These are phyloP conservation scores for Hymenoscyphus linearis DNA, from an alignment of 2,329 filamentous ascomycete genomes.

Conservation along the genomic window DNA sequence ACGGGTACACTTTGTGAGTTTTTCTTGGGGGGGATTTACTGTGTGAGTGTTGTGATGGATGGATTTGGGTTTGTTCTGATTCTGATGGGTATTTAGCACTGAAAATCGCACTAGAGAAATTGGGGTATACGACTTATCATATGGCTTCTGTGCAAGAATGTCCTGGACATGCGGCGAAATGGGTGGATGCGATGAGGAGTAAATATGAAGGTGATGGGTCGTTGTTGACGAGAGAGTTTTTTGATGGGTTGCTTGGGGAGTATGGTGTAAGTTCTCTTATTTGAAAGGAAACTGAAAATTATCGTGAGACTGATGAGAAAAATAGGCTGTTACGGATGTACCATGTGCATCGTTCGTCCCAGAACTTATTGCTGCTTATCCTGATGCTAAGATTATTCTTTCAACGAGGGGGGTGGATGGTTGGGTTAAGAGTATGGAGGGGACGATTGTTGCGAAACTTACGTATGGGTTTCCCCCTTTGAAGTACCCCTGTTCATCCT, in stretches of 20 bases:
- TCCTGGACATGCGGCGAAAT: not conserved
- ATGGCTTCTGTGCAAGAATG: not conserved
- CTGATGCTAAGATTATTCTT: constrained; percentile 13
- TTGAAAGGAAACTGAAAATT: too few species aligned
- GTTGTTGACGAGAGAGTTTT: not conserved
- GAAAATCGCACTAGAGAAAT: not conserved
- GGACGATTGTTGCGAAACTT: not conserved
- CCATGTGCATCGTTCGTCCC: constrained; percentile 25
- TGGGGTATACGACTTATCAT: not conserved
- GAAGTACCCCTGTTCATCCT: not conserved
- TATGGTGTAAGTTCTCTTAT: not conserved
- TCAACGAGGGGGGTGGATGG: not conserved
- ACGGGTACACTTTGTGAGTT: not conserved
- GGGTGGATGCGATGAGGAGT: not conserved
- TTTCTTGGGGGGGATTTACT: too few species aligned
- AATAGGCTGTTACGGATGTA: constrained; percentile 3
- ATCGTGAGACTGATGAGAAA: not conserved
- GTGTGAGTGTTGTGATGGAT: too few species aligned
- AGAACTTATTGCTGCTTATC: constrained; percentile 14
- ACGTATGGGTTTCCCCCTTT: not conserved
- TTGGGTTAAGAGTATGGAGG: not conserved
- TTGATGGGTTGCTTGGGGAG: not conserved
- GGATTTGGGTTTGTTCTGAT: too few species aligned
- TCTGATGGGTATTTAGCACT: not conserved
- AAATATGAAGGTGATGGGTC: not conserved